Evolutionary conservation across 2,329 filamentous ascomycete genomes (phyloP), one percentile per base, ranked within the genome.

Genomic region (Alternaria metachromatica): DNA sequence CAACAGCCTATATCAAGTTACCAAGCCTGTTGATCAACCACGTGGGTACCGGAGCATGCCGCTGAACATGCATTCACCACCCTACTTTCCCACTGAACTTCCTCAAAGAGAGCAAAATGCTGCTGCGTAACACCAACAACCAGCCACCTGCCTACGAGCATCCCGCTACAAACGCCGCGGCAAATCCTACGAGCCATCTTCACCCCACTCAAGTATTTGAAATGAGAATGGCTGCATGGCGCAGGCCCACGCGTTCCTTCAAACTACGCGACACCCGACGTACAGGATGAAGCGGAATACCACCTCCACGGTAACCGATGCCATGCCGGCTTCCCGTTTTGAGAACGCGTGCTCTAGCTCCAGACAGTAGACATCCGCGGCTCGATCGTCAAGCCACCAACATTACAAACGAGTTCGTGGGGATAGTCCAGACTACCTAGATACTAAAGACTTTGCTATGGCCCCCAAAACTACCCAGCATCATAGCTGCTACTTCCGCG

Each of bases 331-430:
- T 41, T 41, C 0, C 37, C 37, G 0, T 11, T 41, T 41, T 0
- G 5, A 18, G 37, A 41, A 18, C 33, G 15, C 2, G 4, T 41
- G 33, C 33, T 41, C 5, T 41, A 3, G 33, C 4, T 41, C 10
- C 0, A 0, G 1, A 4, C 8, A 5, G 15, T 0, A 2, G 4
- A 1, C 15, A 41, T 3, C 4, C 2, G 33, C 33, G 4, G 33
- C 33, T 10, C 10, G 37, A 41, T 41, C 37, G n/a, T 41, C 37
- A 41, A 41, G 37, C 37, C 37, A 41, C 37, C 37, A 41, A 41
- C 15, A 37, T 5, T 11, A 5, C 26, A 28, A 28, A 11, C 10
- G 26, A 11, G 5, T 30, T 11, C 28, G 11, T 30, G 28, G 11
- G 1, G 5, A 30, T 12, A 12, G 5, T 12, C 11, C 28, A 30